A percentile compares a stretch with the other conserved stretches of the same genome.
phyloP scores from a whole-genome alignment of 805 yeast genomes.

The Millerozyma acaciae region DNA sequence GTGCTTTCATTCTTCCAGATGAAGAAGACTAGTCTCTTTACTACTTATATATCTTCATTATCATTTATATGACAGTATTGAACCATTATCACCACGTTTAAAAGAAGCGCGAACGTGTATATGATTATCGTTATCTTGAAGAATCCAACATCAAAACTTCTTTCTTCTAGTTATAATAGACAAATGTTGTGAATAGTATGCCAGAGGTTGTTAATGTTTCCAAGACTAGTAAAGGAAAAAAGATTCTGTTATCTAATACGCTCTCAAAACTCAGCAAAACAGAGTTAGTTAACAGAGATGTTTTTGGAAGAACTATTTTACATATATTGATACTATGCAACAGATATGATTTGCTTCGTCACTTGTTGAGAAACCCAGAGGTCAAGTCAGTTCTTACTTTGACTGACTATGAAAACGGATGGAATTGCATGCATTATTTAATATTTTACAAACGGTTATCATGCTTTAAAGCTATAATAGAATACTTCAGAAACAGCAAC shows the following conservation, averaged over 20 bases:
- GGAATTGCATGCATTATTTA: constrained; percentile 77
- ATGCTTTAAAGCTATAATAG: constrained; percentile 44
- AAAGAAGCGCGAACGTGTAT: constrained; percentile 1
- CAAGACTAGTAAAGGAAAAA: neutral
- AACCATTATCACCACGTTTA: neutral
- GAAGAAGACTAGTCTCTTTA: constrained; percentile 8
- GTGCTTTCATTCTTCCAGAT: constrained; percentile 51
- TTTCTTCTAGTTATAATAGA: neutral
- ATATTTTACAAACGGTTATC: constrained; percentile 53
- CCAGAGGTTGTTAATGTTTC: neutral
- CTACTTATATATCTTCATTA: neutral
- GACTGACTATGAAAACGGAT: constrained; percentile 71
- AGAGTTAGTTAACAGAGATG: constrained; percentile 51
- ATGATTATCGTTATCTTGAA: neutral
- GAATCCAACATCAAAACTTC: neutral
- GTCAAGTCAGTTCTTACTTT: constrained; percentile 37
- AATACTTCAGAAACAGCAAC: constrained; percentile 15
- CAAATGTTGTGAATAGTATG: constrained; percentile 4
- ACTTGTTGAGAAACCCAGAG: constrained; percentile 45
- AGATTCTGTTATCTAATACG: constrained; percentile 1
- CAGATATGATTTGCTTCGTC: constrained; percentile 42
- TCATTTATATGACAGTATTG: neutral
- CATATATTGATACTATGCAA: constrained; percentile 53
- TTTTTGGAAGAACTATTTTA: constrained; percentile 66
- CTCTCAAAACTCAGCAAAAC: constrained; percentile 15